phyloP scores from a whole-genome alignment of 495 filamentous ascomycete genomes.

The Podospora australis region DNA sequence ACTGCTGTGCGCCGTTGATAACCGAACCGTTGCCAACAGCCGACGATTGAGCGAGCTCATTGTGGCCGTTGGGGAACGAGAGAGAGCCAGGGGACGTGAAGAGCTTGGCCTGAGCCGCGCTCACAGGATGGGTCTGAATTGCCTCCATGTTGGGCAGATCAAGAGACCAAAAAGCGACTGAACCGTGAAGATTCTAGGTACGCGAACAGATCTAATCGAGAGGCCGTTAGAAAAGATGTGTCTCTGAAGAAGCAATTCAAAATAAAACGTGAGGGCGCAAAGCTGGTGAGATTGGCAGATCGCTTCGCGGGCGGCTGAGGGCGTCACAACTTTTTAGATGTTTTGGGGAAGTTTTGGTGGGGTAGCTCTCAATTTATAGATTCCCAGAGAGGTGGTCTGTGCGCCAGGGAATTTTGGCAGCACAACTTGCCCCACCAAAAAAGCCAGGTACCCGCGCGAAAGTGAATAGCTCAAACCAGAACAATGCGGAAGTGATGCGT shows the following conservation, averaged over 20 bases:
- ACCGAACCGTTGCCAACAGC: conserved; percentile 37
- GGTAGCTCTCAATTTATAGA: not conserved
- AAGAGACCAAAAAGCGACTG: conserved; percentile 10
- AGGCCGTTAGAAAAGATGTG: conserved; percentile 9
- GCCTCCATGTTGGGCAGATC: conserved; percentile 61
- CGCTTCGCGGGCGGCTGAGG: not conserved
- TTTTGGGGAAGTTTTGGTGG: too few species aligned
- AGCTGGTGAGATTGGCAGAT: too few species aligned
- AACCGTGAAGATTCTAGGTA: conserved; percentile 9
- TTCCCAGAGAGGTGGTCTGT: not conserved
- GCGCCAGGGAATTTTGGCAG: not conserved
- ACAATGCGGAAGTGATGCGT: not conserved
- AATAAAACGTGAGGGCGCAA: not conserved
- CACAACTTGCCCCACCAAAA: too few species aligned
- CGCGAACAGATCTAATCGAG: conserved; percentile 18
- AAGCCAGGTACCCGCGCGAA: not conserved
- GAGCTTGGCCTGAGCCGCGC: conserved; percentile 80
- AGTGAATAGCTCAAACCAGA: not conserved
- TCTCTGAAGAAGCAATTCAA: conserved; percentile 7
- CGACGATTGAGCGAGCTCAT: conserved; percentile 69
- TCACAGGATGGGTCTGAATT: conserved; percentile 83
- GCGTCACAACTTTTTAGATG: not conserved
- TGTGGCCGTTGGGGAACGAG: conserved; percentile 79
- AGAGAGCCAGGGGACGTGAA: conserved; percentile 85
- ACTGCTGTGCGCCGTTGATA: conserved; percentile 52